phyloP scores from a whole-genome alignment of 169 alveolate genomes.

The Plasmodium reichenowi region DNA sequence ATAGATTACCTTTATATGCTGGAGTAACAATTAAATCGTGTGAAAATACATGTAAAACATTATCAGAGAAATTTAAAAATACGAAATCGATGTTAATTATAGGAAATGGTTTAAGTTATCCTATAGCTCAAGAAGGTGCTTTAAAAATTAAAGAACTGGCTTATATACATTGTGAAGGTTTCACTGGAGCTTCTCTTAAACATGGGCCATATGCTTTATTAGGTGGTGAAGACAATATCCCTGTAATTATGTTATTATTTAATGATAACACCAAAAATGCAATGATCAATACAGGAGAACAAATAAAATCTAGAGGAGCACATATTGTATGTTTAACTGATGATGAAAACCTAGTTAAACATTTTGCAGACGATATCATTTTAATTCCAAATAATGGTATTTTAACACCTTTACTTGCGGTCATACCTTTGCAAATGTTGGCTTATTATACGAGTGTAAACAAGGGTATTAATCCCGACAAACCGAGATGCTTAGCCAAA shows the following conservation, averaged over 20 bases:
- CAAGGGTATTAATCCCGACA: conserved; percentile 88
- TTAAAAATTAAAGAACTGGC: conserved; percentile 96
- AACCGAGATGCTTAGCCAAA: conserved; percentile 91
- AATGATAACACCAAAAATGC: conserved; percentile 90
- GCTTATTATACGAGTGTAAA: conserved; percentile 88
- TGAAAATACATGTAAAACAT: conserved; percentile 38
- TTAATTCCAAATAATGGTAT: conserved; percentile 86
- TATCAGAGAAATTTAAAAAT: conserved; percentile 66
- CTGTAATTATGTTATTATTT: conserved; percentile 92
- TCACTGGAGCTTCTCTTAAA: conserved; percentile 95
- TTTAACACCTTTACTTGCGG: conserved; percentile 89
- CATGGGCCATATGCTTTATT: conserved; percentile 97
- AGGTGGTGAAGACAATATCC: conserved; percentile 87
- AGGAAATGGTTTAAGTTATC: conserved; percentile 94
- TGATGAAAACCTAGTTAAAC: conserved; percentile 84
- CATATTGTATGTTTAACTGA: conserved; percentile 93
- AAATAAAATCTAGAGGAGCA: conserved; percentile 95
- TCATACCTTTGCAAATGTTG: conserved; percentile 88
- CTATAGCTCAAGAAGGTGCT: conserved; percentile 98
- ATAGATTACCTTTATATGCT: conserved; percentile 65
- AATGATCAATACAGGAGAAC: conserved; percentile 92
- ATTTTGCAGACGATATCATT: conserved; percentile 89
- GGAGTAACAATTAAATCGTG: conserved; percentile 65
- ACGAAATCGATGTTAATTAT: conserved; percentile 81
- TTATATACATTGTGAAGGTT: conserved; percentile 97